phyloP scores from a whole-genome alignment of 257 asterid genomes.

The Nicotiana otophora region DNA sequence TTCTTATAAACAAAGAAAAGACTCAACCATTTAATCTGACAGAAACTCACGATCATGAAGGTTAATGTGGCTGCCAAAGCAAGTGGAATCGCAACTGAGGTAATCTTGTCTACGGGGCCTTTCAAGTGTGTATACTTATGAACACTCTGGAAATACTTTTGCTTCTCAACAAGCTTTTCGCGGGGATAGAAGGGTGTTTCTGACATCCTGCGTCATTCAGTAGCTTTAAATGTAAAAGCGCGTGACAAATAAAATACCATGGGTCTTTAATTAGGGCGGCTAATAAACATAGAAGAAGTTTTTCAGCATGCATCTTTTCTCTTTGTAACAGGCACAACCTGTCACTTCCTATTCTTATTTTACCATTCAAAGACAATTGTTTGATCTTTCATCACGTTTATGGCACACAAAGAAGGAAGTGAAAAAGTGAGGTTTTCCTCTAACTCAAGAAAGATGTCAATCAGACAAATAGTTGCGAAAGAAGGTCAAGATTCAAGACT shows the following conservation, averaged over 20 bases:
- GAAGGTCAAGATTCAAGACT: not conserved
- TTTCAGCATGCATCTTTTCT: not conserved
- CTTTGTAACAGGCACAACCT: not conserved
- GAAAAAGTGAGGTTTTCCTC: not conserved
- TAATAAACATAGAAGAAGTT: not conserved
- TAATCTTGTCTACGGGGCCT: slow-evolving; percentile 50
- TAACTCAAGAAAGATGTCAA: not conserved
- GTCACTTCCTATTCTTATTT: not conserved
- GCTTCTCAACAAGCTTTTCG: slow-evolving; percentile 61
- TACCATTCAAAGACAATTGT: not conserved
- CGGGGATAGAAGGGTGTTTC: slow-evolving; percentile 75
- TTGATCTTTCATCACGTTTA: not conserved
- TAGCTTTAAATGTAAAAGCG: not conserved
- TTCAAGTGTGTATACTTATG: slow-evolving; percentile 59
- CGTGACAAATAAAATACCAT: not conserved
- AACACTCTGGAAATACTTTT: slow-evolving; percentile 50
- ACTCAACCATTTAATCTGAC: not conserved
- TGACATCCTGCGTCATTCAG: slow-evolving; percentile 51
- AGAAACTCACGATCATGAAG: slow-evolving; percentile 55
- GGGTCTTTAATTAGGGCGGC: not conserved
- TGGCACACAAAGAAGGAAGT: not conserved
- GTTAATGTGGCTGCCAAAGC: slow-evolving; percentile 51
- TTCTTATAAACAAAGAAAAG: not conserved
- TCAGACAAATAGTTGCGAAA: not conserved
- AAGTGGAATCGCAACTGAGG: slow-evolving; percentile 66